phyloP scores from a whole-genome alignment of 805 yeast species.

The Pichia manshurica region DNA sequence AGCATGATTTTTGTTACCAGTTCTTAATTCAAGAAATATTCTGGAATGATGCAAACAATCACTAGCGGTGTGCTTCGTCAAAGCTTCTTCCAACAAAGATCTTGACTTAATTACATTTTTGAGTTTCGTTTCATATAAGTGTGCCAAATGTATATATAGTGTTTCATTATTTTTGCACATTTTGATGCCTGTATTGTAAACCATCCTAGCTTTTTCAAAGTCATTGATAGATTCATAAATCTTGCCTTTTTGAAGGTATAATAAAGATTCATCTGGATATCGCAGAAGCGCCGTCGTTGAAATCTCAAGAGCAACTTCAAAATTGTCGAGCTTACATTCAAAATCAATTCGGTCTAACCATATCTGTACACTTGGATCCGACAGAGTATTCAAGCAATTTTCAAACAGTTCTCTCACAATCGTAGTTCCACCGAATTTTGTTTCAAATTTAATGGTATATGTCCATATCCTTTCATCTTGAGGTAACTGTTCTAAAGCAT shows the following conservation, averaged over 20 bases:
- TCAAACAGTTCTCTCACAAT: slow-evolving; percentile 35
- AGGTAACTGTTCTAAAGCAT: slow-evolving; percentile 42
- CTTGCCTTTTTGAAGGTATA: slow-evolving; percentile 62
- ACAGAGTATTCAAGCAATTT: slow-evolving; percentile 15
- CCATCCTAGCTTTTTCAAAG: slow-evolving; percentile 39
- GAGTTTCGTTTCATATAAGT: slow-evolving; percentile 38
- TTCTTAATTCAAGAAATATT: slow-evolving; percentile 49
- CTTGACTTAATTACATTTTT: slow-evolving; percentile 54
- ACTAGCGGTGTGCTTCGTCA: slow-evolving; percentile 42
- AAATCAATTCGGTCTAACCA: slow-evolving; percentile 59
- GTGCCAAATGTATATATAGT: slow-evolving; percentile 53
- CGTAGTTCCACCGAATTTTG: slow-evolving; percentile 32
- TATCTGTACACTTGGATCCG: slow-evolving; percentile 38
- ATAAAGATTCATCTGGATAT: slow-evolving; percentile 47
- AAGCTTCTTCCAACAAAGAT: slow-evolving; percentile 63
- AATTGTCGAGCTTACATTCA: slow-evolving; percentile 36
- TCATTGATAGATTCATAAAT: slow-evolving; percentile 33
- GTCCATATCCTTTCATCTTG: slow-evolving; percentile 55
- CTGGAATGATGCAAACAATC: slow-evolving; percentile 56
- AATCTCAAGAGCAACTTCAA: slow-evolving; percentile 35
- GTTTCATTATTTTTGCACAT: slow-evolving; percentile 36
- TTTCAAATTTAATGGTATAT: slow-evolving; percentile 65
- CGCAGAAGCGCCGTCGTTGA: slow-evolving; percentile 41
- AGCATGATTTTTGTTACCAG: slow-evolving; percentile 47
- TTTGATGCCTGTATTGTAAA: slow-evolving; percentile 44